A percentile compares a stretch with the other conserved stretches of the same genome.
Evolutionary conservation across 108 stramenopile genomes (phyloP).

Genomic region (Fistulifera pelliculosa): DNA sequence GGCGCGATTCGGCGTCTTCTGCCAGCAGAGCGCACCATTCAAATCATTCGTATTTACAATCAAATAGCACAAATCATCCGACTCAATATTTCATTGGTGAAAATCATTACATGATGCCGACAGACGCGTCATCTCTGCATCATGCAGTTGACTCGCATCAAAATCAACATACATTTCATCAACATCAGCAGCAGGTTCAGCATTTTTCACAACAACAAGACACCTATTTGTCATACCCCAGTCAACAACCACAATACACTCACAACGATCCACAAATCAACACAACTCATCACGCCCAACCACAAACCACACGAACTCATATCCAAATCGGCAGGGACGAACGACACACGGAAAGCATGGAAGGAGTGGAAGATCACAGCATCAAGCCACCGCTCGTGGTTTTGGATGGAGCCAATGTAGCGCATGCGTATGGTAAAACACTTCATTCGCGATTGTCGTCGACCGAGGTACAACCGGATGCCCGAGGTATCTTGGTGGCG

Average conservation of each 20-base stretch:
- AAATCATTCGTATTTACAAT: no score
- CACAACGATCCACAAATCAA: not conserved
- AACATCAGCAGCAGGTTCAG: not conserved
- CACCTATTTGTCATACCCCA: not conserved
- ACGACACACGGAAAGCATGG: conserved; percentile 40
- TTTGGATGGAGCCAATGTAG: conserved; percentile 78
- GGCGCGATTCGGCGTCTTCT: no score
- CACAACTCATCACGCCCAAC: not conserved
- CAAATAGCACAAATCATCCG: no score
- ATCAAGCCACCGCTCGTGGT: conserved; percentile 59
- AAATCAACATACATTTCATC: conserved; percentile 1
- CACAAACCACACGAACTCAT: not conserved
- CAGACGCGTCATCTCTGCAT: no score
- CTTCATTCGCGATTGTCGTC: conserved; percentile 7
- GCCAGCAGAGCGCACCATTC: no score
- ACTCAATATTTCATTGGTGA: no score
- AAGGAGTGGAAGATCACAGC: conserved; percentile 34
- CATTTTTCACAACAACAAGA: not conserved
- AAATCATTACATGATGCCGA: no score
- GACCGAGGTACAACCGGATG: conserved; percentile 36
- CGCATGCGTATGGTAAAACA: conserved; percentile 68
- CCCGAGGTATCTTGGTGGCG: conserved; percentile 51
- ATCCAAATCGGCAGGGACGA: conserved; percentile 7
- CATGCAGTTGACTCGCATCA: not conserved
- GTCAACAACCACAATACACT: no score